Evolutionary conservation across 2,329 filamentous ascomycete species (phyloP).

Genomic region (Coniella vitis): DNA sequence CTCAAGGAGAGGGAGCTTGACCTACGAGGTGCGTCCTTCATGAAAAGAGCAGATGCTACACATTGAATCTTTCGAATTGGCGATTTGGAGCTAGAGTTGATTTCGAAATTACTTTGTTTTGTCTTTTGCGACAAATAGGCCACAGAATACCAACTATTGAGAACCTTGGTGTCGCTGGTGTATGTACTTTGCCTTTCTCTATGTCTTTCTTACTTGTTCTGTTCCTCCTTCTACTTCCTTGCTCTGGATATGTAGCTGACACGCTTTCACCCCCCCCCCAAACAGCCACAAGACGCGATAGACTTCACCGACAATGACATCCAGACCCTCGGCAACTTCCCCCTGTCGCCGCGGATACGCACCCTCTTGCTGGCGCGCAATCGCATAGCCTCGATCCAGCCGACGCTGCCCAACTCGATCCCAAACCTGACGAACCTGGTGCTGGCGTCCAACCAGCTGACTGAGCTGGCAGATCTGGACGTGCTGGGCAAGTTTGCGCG

Average conservation of each 20-base stretch:
- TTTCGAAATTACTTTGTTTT: conserved; percentile 45
- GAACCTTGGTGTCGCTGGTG: conserved; percentile 90
- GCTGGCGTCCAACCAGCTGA: conserved; percentile 73
- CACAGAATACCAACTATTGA: conserved; percentile 97
- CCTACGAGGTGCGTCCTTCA: conserved; percentile 88
- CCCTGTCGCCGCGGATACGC: conserved; percentile 78
- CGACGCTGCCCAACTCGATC: conserved; percentile 64
- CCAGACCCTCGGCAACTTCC: conserved; percentile 82
- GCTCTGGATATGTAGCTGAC: background rate
- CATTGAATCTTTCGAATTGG: conserved; percentile 38
- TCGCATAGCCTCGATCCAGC: conserved; percentile 75
- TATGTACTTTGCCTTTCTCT: conserved; percentile 50
- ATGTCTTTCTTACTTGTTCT: too few relatives aligned
- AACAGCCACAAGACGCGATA: conserved; percentile 87
- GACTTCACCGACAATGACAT: conserved; percentile 99
- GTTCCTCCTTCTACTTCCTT: background rate
- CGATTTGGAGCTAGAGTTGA: conserved; percentile 70
- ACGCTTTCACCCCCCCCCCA: conserved; percentile 4
- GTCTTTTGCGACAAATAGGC: conserved; percentile 60
- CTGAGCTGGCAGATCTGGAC: conserved; percentile 82
- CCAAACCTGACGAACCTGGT: conserved; percentile 79
- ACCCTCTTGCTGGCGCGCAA: conserved; percentile 88
- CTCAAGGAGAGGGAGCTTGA: conserved; percentile 98
- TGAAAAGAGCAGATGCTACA: conserved; percentile 96
- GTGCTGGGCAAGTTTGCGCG: conserved; percentile 61